phyloP scores from a whole-genome alignment of 768 basidiomycete genomes.

The Lepiota brunneoincarnata region DNA sequence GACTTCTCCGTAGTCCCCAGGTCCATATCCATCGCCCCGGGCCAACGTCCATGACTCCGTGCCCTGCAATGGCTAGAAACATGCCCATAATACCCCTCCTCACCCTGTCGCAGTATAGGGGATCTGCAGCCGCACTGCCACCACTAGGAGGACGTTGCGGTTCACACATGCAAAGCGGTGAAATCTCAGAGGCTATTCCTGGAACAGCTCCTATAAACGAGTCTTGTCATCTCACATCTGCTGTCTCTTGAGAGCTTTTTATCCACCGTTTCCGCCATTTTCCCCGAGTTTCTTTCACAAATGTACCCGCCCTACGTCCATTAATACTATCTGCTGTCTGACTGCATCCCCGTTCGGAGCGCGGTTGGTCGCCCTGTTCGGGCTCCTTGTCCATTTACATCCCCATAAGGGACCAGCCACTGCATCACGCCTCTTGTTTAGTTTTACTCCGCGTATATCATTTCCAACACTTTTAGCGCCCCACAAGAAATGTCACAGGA shows the following conservation, averaged over 20 bases:
- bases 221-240: not conserved
- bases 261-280: no score
- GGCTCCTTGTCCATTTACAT: not conserved
- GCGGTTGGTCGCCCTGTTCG: not conserved
- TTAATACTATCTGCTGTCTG: not conserved
- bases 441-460: not conserved
- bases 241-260: constrained; percentile 8
- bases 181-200: constrained; percentile 9
- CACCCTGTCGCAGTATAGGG: not conserved
- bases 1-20: constrained; percentile 5
- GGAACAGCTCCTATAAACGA: constrained; percentile 3
- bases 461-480: no score
- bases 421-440: not conserved
- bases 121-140: constrained; percentile 4
- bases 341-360: constrained; percentile 5
- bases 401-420: not conserved
- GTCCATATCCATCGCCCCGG: not conserved
- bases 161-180: not conserved
- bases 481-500: no score
- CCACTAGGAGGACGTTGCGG: not conserved
- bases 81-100: not conserved
- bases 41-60: not conserved
- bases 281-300: not conserved
- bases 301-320: not conserved
- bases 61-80: not conserved